phyloP scores from a whole-genome alignment of 805 yeast genomes.

The Kluyveromyces lactis region DNA sequence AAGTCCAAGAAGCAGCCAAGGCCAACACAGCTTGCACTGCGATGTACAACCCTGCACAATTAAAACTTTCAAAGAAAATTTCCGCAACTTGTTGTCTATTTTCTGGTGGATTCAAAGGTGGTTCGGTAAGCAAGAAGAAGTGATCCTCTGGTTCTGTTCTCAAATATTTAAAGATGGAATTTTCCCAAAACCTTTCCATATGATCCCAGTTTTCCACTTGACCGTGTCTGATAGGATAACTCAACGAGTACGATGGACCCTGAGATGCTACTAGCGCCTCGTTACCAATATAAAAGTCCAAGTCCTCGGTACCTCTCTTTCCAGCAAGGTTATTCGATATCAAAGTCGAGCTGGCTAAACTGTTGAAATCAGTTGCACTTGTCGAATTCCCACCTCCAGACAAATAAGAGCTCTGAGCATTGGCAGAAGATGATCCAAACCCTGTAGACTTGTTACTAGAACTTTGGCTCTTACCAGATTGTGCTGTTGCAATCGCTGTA shows the following conservation, averaged over 20 bases:
- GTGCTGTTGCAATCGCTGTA: slow-evolving; percentile 80
- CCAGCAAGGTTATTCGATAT: slow-evolving; percentile 39
- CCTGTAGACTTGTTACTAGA: slow-evolving; percentile 31
- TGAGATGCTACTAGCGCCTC: slow-evolving; percentile 90
- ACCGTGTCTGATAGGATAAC: slow-evolving; percentile 94
- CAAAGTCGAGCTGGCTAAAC: slow-evolving; percentile 18
- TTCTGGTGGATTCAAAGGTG: slow-evolving; percentile 99
- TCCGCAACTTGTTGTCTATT: slow-evolving; percentile 98
- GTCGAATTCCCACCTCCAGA: slow-evolving; percentile 24
- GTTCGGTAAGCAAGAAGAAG: slow-evolving; percentile 90
- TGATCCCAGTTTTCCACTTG: slow-evolving; percentile 99
- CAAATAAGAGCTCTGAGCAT: slow-evolving; percentile 19
- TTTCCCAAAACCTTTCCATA: slow-evolving; percentile 99
- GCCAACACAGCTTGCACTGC: slow-evolving; percentile 99
- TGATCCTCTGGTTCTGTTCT: slow-evolving; percentile 99
- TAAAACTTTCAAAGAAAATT: slow-evolving; percentile 96
- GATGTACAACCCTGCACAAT: slow-evolving; percentile 96
- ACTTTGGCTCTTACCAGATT: slow-evolving; percentile 33
- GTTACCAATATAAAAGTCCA: slow-evolving; percentile 92
- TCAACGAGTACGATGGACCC: slow-evolving; percentile 79
- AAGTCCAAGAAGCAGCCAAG: slow-evolving; percentile 98
- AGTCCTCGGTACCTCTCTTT: slow-evolving; percentile 86
- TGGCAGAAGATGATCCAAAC: slow-evolving; percentile 12
- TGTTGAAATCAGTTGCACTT: slow-evolving; percentile 29
- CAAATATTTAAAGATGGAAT: slow-evolving; percentile 89